Evolutionary conservation across 495 filamentous ascomycete genomes (phyloP).

Genomic region (Barbatosphaeria neglecta): DNA sequence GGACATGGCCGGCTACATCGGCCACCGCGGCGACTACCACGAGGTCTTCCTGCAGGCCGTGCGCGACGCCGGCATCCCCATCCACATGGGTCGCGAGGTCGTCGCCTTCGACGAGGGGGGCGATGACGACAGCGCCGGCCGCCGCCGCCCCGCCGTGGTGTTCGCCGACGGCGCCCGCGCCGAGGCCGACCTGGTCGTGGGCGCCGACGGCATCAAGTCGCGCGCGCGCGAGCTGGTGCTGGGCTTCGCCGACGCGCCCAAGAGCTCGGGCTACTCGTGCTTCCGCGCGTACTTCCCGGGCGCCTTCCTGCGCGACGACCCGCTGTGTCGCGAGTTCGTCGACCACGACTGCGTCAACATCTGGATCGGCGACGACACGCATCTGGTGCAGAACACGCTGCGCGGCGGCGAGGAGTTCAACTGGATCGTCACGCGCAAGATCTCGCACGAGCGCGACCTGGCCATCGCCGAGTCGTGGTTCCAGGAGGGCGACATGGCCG

Average conservation of each 20-base stretch:
- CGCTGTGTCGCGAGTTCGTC: constrained; percentile 30
- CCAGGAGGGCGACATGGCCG: constrained; percentile 35
- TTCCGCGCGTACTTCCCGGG: constrained; percentile 37
- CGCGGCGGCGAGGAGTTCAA: constrained; percentile 39
- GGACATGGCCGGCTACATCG: constrained; percentile 46
- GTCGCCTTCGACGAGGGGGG: constrained; percentile 32
- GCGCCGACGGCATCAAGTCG: constrained; percentile 36
- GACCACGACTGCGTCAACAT: constrained; percentile 40
- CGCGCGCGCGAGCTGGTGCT: constrained; percentile 31
- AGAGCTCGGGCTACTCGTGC: constrained; percentile 37
- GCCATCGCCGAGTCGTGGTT: constrained; percentile 40
- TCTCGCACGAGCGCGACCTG: constrained; percentile 29
- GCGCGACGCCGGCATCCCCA: constrained; percentile 31
- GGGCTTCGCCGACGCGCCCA: constrained; percentile 33
- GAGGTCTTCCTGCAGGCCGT: constrained; percentile 38
- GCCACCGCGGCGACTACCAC: constrained; percentile 42
- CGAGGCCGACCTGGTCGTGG: constrained; percentile 17
- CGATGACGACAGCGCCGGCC: too few relatives aligned
- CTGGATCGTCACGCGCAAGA: constrained; percentile 37
- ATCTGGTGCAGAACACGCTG: constrained; percentile 37
- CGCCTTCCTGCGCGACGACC: constrained; percentile 27
- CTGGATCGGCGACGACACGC: constrained; percentile 39
- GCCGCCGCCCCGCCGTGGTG: constrained; percentile 26
- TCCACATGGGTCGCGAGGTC: constrained; percentile 36
- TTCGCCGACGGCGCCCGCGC: constrained; percentile 24